Conservation (phyloP, 164 flowering plant genomes). For the Piper longum region DNA sequence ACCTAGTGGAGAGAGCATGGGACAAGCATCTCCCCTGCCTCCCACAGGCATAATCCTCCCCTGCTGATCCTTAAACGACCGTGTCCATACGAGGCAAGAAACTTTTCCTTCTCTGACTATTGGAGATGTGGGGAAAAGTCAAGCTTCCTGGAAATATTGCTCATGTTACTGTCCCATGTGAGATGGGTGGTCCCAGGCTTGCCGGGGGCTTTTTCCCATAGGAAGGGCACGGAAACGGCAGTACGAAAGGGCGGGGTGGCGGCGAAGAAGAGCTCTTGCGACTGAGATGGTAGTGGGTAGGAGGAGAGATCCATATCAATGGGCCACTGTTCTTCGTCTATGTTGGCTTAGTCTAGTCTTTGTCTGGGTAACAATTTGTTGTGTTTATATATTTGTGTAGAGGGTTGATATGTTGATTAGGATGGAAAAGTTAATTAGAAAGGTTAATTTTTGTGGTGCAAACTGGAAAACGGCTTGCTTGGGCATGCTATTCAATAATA, state of each 20-base stretch:
- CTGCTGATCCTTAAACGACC: neutral
- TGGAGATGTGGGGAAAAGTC: slow-evolving; percentile 52
- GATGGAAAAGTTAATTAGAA: too few species aligned
- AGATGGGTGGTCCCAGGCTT: slow-evolving; percentile 25
- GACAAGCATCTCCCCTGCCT: slow-evolving; percentile 7
- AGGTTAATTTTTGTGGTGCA: too few species aligned
- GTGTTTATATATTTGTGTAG: too few species aligned
- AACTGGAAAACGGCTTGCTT: too few species aligned
- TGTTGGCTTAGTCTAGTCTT: too few species aligned
- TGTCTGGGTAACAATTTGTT: too few species aligned
- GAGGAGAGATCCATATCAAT: slow-evolving; percentile 22
- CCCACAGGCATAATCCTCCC: neutral
- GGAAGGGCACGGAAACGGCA: slow-evolving; percentile 46
- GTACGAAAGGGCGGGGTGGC: slow-evolving; percentile 44
- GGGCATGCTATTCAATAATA: too few species aligned
- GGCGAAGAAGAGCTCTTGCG: slow-evolving; percentile 30
- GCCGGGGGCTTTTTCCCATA: slow-evolving; percentile 83
- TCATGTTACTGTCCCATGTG: slow-evolving; percentile 22
- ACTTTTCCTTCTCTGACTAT: slow-evolving; percentile 16
- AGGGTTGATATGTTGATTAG: too few species aligned
- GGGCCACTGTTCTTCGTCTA: too few species aligned
- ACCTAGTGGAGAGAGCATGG: slow-evolving; percentile 19
- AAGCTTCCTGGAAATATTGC: too few species aligned
- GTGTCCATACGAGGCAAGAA: slow-evolving; percentile 2
- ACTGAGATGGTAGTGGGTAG: slow-evolving; percentile 27